Conservation (phyloP, 2,329 filamentous ascomycete genomes). For the Aphanocladium album region DNA sequence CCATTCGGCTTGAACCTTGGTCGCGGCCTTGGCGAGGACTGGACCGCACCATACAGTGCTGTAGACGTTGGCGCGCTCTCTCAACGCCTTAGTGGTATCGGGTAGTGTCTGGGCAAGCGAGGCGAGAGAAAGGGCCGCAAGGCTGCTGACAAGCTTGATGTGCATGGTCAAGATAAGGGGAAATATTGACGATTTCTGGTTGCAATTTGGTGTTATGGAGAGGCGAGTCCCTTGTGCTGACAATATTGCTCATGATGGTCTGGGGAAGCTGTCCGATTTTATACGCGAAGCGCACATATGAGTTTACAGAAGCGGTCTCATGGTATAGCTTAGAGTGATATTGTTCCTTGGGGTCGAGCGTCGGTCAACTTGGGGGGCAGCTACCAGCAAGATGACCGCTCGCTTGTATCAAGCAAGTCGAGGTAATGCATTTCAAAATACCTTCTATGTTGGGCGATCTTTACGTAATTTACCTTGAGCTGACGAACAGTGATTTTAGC, state of each 20-base stretch:
- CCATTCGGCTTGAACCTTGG: neutral
- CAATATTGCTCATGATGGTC: neutral
- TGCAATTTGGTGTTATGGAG: neutral
- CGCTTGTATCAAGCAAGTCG: neutral
- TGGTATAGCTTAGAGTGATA: neutral
- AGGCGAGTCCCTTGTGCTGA: neutral
- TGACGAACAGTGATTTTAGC: neutral
- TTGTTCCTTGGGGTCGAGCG: neutral
- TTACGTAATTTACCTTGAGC: neutral
- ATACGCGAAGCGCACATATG: neutral
- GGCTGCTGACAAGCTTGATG: neutral
- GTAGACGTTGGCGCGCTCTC: neutral
- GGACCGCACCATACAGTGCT: neutral
- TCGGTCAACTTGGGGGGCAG: neutral
- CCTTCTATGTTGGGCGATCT: neutral
- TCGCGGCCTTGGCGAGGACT: neutral
- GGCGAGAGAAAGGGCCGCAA: neutral
- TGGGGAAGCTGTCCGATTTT: neutral
- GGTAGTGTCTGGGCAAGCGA: neutral
- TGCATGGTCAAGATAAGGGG: neutral
- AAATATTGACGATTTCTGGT: neutral
- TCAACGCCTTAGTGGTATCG: too few relatives aligned
- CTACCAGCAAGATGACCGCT: too few relatives aligned
- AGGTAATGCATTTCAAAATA: neutral
- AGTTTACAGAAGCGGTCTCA: neutral